Base-by-base conservation (phyloP, 2,329 filamentous ascomycete species). In the Fusarium torreyae region DNA sequence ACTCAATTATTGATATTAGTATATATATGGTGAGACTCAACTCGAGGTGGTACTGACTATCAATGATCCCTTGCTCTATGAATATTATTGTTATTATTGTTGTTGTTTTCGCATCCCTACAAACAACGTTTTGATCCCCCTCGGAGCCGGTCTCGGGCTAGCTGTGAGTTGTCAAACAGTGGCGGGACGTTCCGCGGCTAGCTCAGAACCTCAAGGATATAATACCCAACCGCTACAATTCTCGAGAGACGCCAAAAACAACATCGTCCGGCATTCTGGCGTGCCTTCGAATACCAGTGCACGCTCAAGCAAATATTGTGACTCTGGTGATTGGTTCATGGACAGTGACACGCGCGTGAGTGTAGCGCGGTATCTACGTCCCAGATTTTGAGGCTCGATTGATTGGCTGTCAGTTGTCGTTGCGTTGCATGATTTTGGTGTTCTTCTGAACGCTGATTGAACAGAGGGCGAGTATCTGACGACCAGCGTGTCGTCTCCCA, bases 111-210 rank as follows among this genome's bases (percentile, higher is more conserved):
- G 24, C 22, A 46, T 31, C 34, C 18, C 5, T 15, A 36, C 13
- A 34, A 36, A 28, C 28, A 28, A 52, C 20, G 17, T 28, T 20
- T 36, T 42, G 22, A 28, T 28, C 24, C 34, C 26, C 49, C 17
- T 60, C 14, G 33, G 39, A 42, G 38, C 60, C 48, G 24, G 48
- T 40, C 48, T 53, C 46, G 53, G 53, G 28, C 61, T 52, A 56
- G 48, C 50, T 57, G 52, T 48, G 14, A n/a, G 36, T 54, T 59
- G 46, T 40, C 42, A 63, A 54, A 64, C 38, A 62, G 46, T 39
- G 33, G 58, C 67, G 71, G 71, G 69, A 74, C 71, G 67, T 72
- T 71, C 71, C 71, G 71, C 55, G 44, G 45, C 54, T 72, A 61
- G 51, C 61, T 57, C 31, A 14, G 39, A 51, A 51, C 42, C 24